A percentile compares a stretch with the other conserved stretches of the same genome.
phyloP scores from a whole-genome alignment of 2,329 filamentous ascomycete genomes.

The Colletotrichum orbiculare region DNA sequence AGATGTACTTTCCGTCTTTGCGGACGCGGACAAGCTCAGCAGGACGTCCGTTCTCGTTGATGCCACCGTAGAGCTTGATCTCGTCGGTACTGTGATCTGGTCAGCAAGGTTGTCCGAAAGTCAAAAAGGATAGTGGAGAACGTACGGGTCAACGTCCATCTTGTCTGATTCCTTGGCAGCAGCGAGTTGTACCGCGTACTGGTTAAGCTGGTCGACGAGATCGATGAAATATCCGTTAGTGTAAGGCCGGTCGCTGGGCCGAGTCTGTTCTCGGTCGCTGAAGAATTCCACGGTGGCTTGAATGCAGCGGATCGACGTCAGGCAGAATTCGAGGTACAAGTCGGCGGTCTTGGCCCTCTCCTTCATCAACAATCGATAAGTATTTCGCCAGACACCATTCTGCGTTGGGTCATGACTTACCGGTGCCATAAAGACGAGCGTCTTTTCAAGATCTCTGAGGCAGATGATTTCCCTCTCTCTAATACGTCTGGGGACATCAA shows the following conservation, averaged over 20 bases:
- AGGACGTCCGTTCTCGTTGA: conserved; percentile 83
- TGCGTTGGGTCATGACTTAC: conserved; percentile 78
- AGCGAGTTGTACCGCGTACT: conserved; percentile 87
- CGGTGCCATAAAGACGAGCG: conserved; percentile 87
- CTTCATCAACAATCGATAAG: conserved; percentile 80
- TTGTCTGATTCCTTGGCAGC: conserved; percentile 75
- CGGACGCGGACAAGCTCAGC: conserved; percentile 86
- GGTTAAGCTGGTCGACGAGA: conserved; percentile 90
- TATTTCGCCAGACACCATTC: conserved; percentile 68
- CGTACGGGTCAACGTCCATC: conserved; percentile 70
- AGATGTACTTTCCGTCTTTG: conserved; percentile 83
- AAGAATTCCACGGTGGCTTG: conserved; percentile 89
- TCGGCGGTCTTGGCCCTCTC: conserved; percentile 78
- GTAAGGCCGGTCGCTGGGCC: conserved; percentile 88
- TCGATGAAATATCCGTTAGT: conserved; percentile 97
- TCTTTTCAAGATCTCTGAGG: conserved; percentile 94
- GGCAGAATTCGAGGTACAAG: conserved; percentile 87
- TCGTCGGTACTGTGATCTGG: conserved; percentile 64
- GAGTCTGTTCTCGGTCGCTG: conserved; percentile 85
- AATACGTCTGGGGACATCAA: conserved; percentile 83
- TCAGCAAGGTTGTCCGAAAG: conserved; percentile 11
- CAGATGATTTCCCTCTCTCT: conserved; percentile 87
- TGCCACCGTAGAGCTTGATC: conserved; percentile 83
- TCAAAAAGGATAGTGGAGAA: conserved; percentile 38
- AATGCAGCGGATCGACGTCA: conserved; percentile 89